A percentile compares a stretch with the other conserved stretches of the same genome.
These are phyloP conservation scores for Lentinula detonsa DNA, from an alignment of 768 basidiomycete genomes.

Conservation along the genomic window DNA sequence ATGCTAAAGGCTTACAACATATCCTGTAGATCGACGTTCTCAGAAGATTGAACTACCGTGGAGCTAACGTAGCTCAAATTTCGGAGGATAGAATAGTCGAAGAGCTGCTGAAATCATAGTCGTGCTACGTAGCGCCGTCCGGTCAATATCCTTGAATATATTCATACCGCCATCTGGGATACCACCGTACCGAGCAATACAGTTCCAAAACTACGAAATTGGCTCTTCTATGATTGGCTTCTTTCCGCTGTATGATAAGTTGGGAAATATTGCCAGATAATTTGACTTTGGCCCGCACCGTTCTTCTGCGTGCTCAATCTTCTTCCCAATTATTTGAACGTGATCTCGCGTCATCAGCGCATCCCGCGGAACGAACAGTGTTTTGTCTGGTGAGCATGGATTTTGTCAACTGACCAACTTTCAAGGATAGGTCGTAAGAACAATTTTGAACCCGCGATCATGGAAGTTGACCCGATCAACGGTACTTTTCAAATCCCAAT, in stretches of 20 bases:
- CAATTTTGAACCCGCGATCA: not conserved
- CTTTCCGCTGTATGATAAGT: too few species aligned
- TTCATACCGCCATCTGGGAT: not conserved
- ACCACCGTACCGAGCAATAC: not conserved
- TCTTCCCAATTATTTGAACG: too few species aligned
- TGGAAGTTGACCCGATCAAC: not conserved
- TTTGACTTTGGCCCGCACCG: too few species aligned
- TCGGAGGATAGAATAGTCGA: constrained; percentile 81
- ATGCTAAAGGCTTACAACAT: not conserved
- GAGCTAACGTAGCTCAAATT: constrained; percentile 74
- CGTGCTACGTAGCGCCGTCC: not conserved
- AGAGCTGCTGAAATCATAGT: constrained; percentile 62
- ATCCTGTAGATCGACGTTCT: constrained; percentile 74
- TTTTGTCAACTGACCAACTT: not conserved
- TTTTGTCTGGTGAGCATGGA: not conserved
- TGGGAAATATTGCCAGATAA: too few species aligned
- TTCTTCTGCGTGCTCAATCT: too few species aligned
- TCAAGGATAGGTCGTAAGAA: not conserved
- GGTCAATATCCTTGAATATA: not conserved
- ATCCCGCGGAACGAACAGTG: not conserved
- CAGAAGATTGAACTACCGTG: constrained; percentile 80
- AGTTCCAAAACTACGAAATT: too few species aligned
- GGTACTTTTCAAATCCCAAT: not conserved
- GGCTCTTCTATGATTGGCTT: too few species aligned
- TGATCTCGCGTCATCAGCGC: not conserved